Evolutionary conservation across 2,329 filamentous ascomycete species (phyloP).

Genomic region (Arachnomyces sp.): DNA sequence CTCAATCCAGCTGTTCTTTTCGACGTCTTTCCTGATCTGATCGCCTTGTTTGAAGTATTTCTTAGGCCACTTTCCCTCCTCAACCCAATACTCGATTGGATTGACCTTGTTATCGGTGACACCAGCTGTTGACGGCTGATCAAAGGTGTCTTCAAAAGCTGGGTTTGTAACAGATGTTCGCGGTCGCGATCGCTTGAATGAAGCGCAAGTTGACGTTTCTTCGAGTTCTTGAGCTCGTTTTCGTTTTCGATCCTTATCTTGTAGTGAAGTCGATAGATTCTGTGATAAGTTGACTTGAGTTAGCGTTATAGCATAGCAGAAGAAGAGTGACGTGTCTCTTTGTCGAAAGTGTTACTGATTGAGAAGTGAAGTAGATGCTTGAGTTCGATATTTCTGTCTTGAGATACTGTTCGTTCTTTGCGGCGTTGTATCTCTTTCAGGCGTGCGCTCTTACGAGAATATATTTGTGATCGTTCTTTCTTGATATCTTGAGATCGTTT

Average conservation of each 20-base stretch:
- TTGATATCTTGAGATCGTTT: slow-evolving; percentile 15
- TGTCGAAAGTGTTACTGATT: too few relatives aligned
- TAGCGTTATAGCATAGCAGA: slow-evolving; percentile 15
- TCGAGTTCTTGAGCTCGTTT: slow-evolving; percentile 9
- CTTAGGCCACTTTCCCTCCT: slow-evolving; percentile 19
- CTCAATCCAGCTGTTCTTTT: too few relatives aligned
- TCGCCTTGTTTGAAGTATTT: slow-evolving; percentile 17
- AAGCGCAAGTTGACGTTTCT: too few relatives aligned
- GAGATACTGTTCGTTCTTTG: too few relatives aligned
- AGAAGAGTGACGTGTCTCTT: slow-evolving; percentile 6
- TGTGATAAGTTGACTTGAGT: slow-evolving; percentile 13
- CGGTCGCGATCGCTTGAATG: too few relatives aligned
- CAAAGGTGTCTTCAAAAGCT: too few relatives aligned
- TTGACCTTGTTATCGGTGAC: slow-evolving; percentile 12
- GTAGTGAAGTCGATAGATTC: not conserved
- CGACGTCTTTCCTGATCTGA: slow-evolving; percentile 8
- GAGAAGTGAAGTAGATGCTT: too few relatives aligned
- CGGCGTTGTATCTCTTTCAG: too few relatives aligned
- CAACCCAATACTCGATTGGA: slow-evolving; percentile 20
- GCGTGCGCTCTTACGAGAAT: too few relatives aligned
- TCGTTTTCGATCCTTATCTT: slow-evolving; percentile 13
- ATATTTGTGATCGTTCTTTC: slow-evolving; percentile 13
- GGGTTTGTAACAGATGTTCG: too few relatives aligned
- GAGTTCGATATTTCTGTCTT: too few relatives aligned
- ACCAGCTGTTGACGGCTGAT: not conserved